phyloP scores from a whole-genome alignment of 108 stramenopile genomes.

The Cylindrotheca closterium region DNA sequence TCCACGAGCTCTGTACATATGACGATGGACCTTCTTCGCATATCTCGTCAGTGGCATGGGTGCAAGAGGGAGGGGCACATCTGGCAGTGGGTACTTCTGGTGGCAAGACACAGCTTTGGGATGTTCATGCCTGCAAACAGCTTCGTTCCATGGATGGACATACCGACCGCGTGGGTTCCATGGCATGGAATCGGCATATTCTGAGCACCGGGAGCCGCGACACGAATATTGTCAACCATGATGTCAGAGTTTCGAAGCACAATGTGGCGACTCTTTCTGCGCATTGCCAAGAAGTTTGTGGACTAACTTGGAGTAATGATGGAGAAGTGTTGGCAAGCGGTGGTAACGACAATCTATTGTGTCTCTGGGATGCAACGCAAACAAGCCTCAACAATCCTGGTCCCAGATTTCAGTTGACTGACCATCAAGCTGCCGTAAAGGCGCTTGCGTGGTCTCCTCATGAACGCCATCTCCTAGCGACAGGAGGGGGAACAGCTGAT shows the following conservation, averaged over 20 bases:
- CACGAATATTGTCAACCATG: constrained; percentile 93
- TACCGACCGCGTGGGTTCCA: constrained; percentile 90
- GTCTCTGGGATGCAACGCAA: constrained; percentile 91
- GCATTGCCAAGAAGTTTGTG: constrained; percentile 97
- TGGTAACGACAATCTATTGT: constrained; percentile 98
- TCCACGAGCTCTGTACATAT: constrained; percentile 87
- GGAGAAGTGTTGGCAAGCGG: constrained; percentile 93
- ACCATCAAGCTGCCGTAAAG: constrained; percentile 97
- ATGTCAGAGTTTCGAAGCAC: constrained; percentile 94
- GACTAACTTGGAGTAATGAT: constrained; percentile 95
- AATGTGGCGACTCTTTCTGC: constrained; percentile 69
- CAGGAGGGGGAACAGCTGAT: constrained; percentile 98
- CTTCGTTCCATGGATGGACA: constrained; percentile 97
- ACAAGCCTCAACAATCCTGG: constrained; percentile 41
- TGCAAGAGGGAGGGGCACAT: constrained; percentile 83
- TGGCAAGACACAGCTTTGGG: constrained; percentile 90
- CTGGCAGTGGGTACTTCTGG: constrained; percentile 90
- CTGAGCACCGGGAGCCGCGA: constrained; percentile 91
- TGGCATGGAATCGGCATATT: constrained; percentile 96
- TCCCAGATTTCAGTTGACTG: constrained; percentile 82
- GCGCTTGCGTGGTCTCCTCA: constrained; percentile 98
- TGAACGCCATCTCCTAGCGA: constrained; percentile 93
- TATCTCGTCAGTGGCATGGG: constrained; percentile 96
- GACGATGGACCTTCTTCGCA: constrained; percentile 54
- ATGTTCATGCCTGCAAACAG: constrained; percentile 78